Evolutionary conservation across 306 rosid species (phyloP).

Genomic region (Dalbergia oliveri): DNA sequence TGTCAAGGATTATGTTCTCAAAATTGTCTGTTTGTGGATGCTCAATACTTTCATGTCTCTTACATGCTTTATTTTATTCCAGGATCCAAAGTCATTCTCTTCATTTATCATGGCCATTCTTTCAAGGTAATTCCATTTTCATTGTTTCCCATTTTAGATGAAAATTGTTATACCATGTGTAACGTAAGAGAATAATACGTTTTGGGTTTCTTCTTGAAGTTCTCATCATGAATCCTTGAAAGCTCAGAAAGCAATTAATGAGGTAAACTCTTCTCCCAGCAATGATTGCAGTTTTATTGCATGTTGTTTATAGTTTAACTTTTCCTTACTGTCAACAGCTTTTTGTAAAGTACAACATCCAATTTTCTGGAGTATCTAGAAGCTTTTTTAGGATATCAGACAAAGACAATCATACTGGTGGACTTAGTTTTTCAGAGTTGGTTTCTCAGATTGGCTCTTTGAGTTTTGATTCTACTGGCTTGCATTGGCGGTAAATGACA

Average conservation of each 20-base stretch:
- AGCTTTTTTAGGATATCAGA: slow-evolving; percentile 76
- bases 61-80: slow-evolving; percentile 53
- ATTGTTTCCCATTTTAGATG: slow-evolving; percentile 31
- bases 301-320: slow-evolving; percentile 45
- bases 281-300: slow-evolving; percentile 44
- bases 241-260: slow-evolving; percentile 94
- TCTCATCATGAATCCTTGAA: slow-evolving; percentile 98
- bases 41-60: slow-evolving; percentile 42
- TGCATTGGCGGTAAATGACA: slow-evolving; percentile 93
- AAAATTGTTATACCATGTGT: slow-evolving; percentile 27
- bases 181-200: slow-evolving; percentile 42
- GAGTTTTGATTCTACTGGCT: slow-evolving; percentile 93
- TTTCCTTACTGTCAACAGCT: slow-evolving; percentile 69
- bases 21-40: slow-evolving; percentile 41
- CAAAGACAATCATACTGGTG: slow-evolving; percentile 64
- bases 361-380: slow-evolving; percentile 97
- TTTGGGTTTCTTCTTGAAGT: slow-evolving; percentile 62
- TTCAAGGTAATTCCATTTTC: slow-evolving; percentile 75
- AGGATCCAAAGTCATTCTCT: slow-evolving; percentile 87
- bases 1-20: slow-evolving; percentile 41
- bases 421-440: slow-evolving; percentile 72
- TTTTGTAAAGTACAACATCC: slow-evolving; percentile 96
- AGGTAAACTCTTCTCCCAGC: slow-evolving; percentile 63
- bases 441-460: slow-evolving; percentile 88
- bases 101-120: slow-evolving; percentile 87